These are phyloP conservation scores for Yamagishiella unicocca DNA, from an alignment of 139 green algal genomes.

Conservation along the genomic window DNA sequence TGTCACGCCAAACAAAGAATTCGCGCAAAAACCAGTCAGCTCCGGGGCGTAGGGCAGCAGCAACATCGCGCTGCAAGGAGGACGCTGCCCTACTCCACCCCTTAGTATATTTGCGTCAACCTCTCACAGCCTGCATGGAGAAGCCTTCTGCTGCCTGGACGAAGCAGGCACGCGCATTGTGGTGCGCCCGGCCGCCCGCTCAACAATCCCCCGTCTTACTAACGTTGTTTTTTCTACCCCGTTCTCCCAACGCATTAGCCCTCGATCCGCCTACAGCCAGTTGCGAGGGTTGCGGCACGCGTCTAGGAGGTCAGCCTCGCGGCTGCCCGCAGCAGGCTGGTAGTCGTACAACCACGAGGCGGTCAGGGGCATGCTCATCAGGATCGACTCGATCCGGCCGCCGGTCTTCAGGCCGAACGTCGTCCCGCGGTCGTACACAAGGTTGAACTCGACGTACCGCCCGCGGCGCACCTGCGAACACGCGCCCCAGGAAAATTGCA, in stretches of 20 bases:
- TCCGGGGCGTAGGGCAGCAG: too few species aligned
- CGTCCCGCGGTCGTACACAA: constrained; percentile 97
- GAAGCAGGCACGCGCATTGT: too few species aligned
- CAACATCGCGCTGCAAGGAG: too few species aligned
- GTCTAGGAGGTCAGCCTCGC: constrained; percentile 92
- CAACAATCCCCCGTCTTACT: too few species aligned
- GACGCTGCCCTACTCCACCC: not conserved
- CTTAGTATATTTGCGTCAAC: not conserved
- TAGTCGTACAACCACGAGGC: constrained; percentile 92
- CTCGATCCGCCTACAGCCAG: constrained; percentile 86
- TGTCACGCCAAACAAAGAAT: constrained; percentile 16
- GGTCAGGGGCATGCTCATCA: constrained; percentile 91
- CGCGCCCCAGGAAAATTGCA: too few species aligned
- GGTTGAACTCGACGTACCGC: constrained; percentile 99
- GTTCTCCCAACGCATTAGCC: too few species aligned
- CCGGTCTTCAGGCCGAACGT: constrained; percentile 99
- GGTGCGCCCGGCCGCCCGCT: too few species aligned
- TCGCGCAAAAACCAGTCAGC: not conserved
- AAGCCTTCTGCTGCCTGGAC: too few species aligned
- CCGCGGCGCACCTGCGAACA: constrained; percentile 76
- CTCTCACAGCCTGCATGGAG: too few species aligned
- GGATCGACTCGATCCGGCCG: constrained; percentile 96
- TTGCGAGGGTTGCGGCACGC: constrained; percentile 83
- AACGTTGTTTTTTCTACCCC: too few species aligned
- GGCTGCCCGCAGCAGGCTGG: constrained; percentile 73